Evolutionary conservation across 108 stramenopile genomes (phyloP).

Genomic region (Fragilaria crotonensis): DNA sequence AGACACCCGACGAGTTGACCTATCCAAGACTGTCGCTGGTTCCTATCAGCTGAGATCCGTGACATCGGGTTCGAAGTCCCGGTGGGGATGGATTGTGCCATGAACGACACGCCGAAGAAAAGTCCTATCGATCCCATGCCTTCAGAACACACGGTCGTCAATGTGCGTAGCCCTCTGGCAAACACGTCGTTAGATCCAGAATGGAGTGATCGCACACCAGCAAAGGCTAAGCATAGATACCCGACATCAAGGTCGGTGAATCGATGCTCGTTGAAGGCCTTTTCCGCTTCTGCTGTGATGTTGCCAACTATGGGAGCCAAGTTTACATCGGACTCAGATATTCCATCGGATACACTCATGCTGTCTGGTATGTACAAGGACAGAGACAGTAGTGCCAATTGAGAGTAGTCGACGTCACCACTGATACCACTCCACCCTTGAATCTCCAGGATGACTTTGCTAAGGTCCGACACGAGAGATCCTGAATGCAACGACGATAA

Average conservation of each 20-base stretch:
- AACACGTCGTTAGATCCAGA: not conserved
- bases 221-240: slow-evolving; percentile 28
- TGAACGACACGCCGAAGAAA: slow-evolving; percentile 47
- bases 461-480: not conserved
- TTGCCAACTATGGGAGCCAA: slow-evolving; percentile 15
- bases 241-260: slow-evolving; percentile 22
- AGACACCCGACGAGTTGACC: slow-evolving; percentile 26
- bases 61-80: slow-evolving; percentile 4
- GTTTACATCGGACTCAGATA: not conserved
- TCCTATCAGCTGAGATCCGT: slow-evolving; percentile 4
- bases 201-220: slow-evolving; percentile 17
- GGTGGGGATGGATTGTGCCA: slow-evolving; percentile 31
- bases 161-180: not conserved
- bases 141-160: not conserved
- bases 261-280: slow-evolving; percentile 16
- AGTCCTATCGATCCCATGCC: slow-evolving; percentile 1
- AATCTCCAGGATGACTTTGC: slow-evolving; percentile 2
- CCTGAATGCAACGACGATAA: not conserved
- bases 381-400: slow-evolving; percentile 18
- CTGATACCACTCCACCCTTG: slow-evolving; percentile 20
- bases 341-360: not conserved
- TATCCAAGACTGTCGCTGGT: not conserved
- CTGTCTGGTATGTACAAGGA: slow-evolving; percentile 27
- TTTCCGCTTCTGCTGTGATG: slow-evolving; percentile 21
- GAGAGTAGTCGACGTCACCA: slow-evolving; percentile 24